Percentiles rank a stretch among this genome's conserved stretches.
Conservation (phyloP, 768 basidiomycete species). For the Pleurotus ostreatus region DNA sequence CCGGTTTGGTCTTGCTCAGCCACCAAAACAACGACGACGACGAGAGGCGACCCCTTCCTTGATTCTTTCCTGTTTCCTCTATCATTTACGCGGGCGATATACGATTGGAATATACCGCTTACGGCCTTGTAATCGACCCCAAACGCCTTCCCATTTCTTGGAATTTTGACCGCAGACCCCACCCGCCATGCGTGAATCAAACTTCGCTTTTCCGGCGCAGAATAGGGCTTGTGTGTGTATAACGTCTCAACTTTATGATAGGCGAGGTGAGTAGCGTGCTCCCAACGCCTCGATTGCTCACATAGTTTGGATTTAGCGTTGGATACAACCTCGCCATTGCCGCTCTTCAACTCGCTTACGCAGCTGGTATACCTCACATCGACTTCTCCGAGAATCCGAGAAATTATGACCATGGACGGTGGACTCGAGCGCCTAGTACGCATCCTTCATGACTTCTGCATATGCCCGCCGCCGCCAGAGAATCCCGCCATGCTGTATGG, state of each 20-base stretch:
- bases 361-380: constrained; percentile 96
- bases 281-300: constrained; percentile 10
- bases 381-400: constrained; percentile 94
- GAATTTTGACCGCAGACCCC: neutral
- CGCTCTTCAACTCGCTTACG: constrained; percentile 89
- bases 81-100: neutral
- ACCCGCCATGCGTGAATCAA: constrained; percentile 80
- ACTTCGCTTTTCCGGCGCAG: constrained; percentile 92
- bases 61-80: neutral
- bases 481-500: constrained; percentile 76
- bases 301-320: constrained; percentile 29
- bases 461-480: constrained; percentile 78
- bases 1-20: constrained; percentile 4
- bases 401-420: constrained; percentile 97
- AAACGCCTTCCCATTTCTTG: neutral
- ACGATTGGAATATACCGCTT: neutral
- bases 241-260: constrained; percentile 90
- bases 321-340: constrained; percentile 54
- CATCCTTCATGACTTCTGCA: constrained; percentile 85
- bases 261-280: constrained; percentile 64
- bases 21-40: constrained; percentile 4
- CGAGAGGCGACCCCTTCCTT: constrained; percentile 4
- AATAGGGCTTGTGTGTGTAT: constrained; percentile 95
- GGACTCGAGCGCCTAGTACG: constrained; percentile 94
- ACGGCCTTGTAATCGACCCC: neutral